Evolutionary conservation across 306 rosid genomes (phyloP).

Genomic region (Quercus aquifolioides): DNA sequence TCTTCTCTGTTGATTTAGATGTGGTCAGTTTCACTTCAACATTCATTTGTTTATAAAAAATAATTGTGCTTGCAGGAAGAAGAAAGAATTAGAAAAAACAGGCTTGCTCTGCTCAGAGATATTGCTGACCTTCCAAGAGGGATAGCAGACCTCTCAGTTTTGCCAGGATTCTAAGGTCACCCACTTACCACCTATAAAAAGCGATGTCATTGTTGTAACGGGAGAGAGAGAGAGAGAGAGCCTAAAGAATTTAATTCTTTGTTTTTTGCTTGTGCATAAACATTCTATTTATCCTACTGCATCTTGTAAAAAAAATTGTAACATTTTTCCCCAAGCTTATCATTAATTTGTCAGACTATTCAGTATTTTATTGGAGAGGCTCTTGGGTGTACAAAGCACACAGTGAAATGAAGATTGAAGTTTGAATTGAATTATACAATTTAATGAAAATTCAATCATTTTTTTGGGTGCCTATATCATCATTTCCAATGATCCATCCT

Average conservation of each 20-base stretch:
- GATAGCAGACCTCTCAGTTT: conserved; percentile 72
- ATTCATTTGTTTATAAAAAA: neutral
- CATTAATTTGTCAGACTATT: neutral
- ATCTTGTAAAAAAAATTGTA: neutral
- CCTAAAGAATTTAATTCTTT: neutral
- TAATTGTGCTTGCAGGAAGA: conserved; percentile 54
- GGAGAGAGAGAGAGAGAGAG: neutral
- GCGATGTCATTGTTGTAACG: neutral
- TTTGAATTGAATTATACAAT: neutral
- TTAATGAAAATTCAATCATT: neutral
- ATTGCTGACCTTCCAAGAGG: conserved; percentile 89
- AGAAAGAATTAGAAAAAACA: conserved; percentile 65
- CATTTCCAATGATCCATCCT: neutral
- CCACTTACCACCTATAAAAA: neutral
- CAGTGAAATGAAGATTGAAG: neutral
- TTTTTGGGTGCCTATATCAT: neutral
- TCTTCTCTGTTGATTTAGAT: neutral
- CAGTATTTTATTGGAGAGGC: too few relatives aligned
- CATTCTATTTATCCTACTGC: neutral
- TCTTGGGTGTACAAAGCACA: neutral
- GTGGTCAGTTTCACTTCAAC: too few relatives aligned
- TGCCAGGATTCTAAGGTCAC: conserved; percentile 76
- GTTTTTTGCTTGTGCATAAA: conserved; percentile 11
- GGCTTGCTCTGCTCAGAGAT: conserved; percentile 74
- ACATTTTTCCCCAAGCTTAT: neutral